phyloP scores from a whole-genome alignment of 2,329 filamentous ascomycete species.

The Zalaria obscura region DNA sequence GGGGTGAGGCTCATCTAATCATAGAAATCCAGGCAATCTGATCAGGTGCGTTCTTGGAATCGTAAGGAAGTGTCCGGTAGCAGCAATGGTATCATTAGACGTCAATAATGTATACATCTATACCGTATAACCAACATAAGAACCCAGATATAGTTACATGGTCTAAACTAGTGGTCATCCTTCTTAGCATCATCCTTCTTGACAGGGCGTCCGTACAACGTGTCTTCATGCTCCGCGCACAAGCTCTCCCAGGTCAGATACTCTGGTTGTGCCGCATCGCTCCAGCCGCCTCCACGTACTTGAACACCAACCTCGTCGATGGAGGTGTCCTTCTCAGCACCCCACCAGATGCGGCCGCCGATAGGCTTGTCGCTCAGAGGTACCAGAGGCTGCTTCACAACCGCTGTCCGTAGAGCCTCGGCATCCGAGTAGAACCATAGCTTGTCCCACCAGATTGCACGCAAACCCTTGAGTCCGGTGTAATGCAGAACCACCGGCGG shows the following conservation, averaged over 20 bases:
- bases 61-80: too few species aligned
- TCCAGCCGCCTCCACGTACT: neutral
- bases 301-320: neutral
- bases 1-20: too few species aligned
- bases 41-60: too few species aligned
- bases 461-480: slow-evolving; percentile 16
- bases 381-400: slow-evolving; percentile 4
- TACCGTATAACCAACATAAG: too few species aligned
- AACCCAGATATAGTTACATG: too few species aligned
- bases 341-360: slow-evolving; percentile 12
- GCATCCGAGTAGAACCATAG: slow-evolving; percentile 16
- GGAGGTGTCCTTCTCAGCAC: neutral
- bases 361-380: slow-evolving; percentile 10
- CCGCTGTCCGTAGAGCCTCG: slow-evolving; percentile 10
- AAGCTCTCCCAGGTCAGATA: neutral
- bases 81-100: too few species aligned
- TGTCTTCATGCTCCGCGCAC: neutral
- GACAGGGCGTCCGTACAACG: too few species aligned
- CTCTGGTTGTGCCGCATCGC: neutral
- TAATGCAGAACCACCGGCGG: slow-evolving; percentile 11
- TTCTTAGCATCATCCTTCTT: too few species aligned
- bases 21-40: too few species aligned
- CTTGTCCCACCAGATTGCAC: slow-evolving; percentile 16
- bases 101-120: too few species aligned
- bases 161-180: too few species aligned